phyloP scores from a whole-genome alignment of 192 early-diverging fungal genomes.

The Backusella morwellensis region DNA sequence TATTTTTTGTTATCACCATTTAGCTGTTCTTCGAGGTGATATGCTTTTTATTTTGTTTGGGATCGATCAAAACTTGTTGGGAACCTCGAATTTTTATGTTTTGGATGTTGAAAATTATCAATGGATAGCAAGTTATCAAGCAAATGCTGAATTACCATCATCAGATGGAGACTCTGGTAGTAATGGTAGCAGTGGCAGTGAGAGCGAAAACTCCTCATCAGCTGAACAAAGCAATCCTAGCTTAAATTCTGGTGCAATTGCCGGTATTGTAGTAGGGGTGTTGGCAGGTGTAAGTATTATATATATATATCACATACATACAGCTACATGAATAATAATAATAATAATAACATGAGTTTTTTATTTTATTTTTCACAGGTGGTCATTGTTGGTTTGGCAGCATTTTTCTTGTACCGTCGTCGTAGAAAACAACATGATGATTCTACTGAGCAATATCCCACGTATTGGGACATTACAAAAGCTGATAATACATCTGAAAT shows the following conservation, averaged over 20 bases:
- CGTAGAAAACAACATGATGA: background rate
- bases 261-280: slow-evolving; percentile 1
- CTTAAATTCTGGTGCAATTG: background rate
- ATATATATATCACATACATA: background rate
- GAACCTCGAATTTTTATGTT: background rate
- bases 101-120: background rate
- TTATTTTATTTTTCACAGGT: background rate
- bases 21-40: background rate
- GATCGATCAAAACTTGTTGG: background rate
- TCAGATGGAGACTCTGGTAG: background rate
- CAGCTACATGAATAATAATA: background rate
- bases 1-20: background rate
- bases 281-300: background rate
- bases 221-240: background rate
- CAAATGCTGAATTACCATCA: background rate
- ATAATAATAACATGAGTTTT: background rate
- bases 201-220: background rate
- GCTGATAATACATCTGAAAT: background rate
- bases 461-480: background rate
- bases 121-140: background rate
- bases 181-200: background rate
- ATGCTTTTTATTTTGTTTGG: slow-evolving; percentile 6
- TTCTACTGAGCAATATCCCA: background rate
- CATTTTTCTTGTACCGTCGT: background rate
- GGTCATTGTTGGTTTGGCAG: background rate